Conservation (phyloP, 2,329 filamentous ascomycete genomes). For the Verticillium dahliae region DNA sequence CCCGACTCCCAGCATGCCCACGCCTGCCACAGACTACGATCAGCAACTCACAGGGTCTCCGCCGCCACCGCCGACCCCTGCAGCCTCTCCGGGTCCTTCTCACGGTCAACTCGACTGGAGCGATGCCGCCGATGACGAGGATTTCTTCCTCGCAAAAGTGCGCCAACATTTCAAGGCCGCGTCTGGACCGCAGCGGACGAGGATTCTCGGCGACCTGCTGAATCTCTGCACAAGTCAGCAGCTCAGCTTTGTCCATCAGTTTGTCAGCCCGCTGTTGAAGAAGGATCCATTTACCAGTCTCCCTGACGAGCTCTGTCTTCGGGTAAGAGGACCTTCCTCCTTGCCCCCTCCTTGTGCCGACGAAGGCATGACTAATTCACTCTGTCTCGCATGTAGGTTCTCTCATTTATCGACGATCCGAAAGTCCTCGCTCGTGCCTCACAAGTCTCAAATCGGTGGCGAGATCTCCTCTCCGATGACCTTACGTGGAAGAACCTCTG, state of each 20-base stretch:
- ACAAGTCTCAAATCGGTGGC: constrained; percentile 93
- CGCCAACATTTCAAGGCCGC: constrained; percentile 74
- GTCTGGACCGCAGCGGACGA: constrained; percentile 68
- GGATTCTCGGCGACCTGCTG: constrained; percentile 78
- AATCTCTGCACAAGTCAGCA: constrained; percentile 94
- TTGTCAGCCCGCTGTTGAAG: constrained; percentile 88
- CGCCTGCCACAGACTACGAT: constrained; percentile 57
- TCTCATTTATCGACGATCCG: constrained; percentile 95
- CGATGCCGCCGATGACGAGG: constrained; percentile 71
- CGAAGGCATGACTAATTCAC: neutral
- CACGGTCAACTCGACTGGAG: constrained; percentile 66
- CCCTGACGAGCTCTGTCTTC: constrained; percentile 85
- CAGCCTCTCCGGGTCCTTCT: constrained; percentile 57
- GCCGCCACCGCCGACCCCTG: constrained; percentile 58
- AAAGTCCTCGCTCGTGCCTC: constrained; percentile 89
- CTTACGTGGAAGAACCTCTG: constrained; percentile 98
- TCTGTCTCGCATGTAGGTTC: constrained; percentile 49
- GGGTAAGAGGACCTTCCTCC: constrained; percentile 48
- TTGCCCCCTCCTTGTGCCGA: too few species aligned
- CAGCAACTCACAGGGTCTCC: constrained; percentile 55
- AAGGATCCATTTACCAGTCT: constrained; percentile 92
- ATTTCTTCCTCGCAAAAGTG: constrained; percentile 73
- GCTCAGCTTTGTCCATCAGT: constrained; percentile 91
- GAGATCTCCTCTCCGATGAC: constrained; percentile 88
- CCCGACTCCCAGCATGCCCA: constrained; percentile 61